Evolutionary conservation across 371 early-diverging fungal genomes (phyloP).

Genomic region (Capillidium rhysosporum): DNA sequence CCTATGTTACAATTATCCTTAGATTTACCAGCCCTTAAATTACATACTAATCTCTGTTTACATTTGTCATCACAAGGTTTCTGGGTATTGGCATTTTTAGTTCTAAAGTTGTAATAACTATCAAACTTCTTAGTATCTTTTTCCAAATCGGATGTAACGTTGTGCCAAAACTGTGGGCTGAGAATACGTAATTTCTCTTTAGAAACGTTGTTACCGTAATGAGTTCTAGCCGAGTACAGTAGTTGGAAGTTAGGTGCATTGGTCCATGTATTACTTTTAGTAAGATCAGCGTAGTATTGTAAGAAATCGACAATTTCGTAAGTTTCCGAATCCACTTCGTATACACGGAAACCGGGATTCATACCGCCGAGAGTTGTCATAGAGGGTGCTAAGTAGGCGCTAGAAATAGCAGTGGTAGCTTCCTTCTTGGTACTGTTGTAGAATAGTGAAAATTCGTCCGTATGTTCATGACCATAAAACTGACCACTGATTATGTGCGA

Average conservation of each 20-base stretch:
- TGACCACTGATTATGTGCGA: constrained; percentile 8
- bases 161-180: neutral
- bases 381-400: constrained; percentile 9
- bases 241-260: neutral
- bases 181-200: neutral
- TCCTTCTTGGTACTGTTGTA: neutral
- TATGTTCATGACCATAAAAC: constrained; percentile 11
- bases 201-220: neutral
- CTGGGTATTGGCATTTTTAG: neutral
- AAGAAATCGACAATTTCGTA: constrained; percentile 7
- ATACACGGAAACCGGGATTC: constrained; percentile 10
- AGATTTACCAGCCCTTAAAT: neutral
- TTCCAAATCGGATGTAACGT: neutral
- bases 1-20: neutral
- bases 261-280: neutral
- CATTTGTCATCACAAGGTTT: neutral
- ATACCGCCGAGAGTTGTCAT: constrained; percentile 8
- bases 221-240: neutral
- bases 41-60: neutral
- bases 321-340: constrained; percentile 8
- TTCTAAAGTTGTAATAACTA: neutral
- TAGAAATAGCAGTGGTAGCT: neutral
- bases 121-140: neutral
- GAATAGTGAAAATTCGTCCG: constrained; percentile 8
- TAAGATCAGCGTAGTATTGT: constrained; percentile 6